Base-by-base conservation (phyloP, 352 stramenopile species). In the Phytophthora fragariae region DNA sequence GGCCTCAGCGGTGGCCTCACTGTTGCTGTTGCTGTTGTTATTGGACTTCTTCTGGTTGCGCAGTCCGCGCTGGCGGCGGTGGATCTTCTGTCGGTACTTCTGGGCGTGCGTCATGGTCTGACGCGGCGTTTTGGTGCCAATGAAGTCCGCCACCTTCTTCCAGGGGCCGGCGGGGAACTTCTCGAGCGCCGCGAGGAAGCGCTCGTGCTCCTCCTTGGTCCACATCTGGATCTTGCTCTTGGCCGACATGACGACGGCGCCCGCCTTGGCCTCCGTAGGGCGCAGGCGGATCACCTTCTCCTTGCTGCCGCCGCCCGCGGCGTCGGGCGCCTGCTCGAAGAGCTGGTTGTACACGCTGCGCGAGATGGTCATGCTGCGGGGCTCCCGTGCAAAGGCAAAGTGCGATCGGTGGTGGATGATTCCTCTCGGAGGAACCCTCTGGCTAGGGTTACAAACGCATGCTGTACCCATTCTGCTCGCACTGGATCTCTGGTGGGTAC, bases 41-140 rank as follows among this genome's bases (percentile, higher is more conserved):
- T 41, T 3, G 6, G 29, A 63, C 79, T 90, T 90, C 82, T 94
- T 94, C 68, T 92, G 85, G 70, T 94, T 94, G 66, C 85, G 85
- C 66, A 95, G 68, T 0, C 86, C 88, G 21, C 86, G 82, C 71
- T 92, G 85, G 52, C 85, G 85, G 6, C 88, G 82, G 66, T 88
- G 81, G 63, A 93, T 93, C 79, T 94, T 94, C 66, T 94, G 88
- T 15, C 88, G 85, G 73, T 94, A 94, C 76, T 94, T 94, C 35
- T 94, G 88, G 49, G 88, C 88, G 62, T 94, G 88, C 0, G 88
- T 94, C 88, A 94, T 94, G 39, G 98, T 99, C 80, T 99, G 98
- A 19, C 97, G 92, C 8, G 96, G 85, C 5, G 89, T 96, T 67
- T 95, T 94, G 10, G 89, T 94, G 59, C 88, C 85, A 52, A 97